A percentile compares a stretch with the other conserved stretches of the same genome.
These are phyloP conservation scores for Neurospora sublineolata DNA, from an alignment of 495 filamentous ascomycete genomes.

Conservation along the genomic window DNA sequence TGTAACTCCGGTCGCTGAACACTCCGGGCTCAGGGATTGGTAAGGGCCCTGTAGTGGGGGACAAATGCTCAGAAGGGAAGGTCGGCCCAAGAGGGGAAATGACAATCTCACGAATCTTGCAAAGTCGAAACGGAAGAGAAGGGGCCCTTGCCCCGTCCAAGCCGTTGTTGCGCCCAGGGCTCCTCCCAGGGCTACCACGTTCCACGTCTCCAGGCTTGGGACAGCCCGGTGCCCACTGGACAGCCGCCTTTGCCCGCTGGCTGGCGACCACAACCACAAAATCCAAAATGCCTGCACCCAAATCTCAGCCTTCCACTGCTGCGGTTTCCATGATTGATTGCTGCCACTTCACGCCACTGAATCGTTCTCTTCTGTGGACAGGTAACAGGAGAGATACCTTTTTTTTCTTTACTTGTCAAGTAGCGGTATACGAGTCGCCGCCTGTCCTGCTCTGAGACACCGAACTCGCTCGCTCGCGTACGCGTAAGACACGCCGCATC, in stretches of 20 bases:
- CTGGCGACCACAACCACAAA: background rate
- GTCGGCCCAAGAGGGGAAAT: background rate
- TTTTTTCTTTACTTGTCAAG: background rate
- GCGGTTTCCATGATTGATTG: background rate
- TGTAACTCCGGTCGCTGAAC: background rate
- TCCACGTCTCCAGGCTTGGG: background rate
- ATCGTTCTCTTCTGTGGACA: background rate
- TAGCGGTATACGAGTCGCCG: background rate
- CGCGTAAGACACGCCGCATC: background rate
- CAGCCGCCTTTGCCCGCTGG: background rate
- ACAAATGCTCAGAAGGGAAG: background rate
- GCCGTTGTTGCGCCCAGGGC: background rate
- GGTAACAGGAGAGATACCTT: background rate
- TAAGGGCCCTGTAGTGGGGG: background rate
- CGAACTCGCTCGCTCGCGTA: background rate
- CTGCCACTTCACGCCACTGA: background rate
- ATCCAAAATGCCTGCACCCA: background rate
- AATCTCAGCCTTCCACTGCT: background rate
- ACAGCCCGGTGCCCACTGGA: background rate
- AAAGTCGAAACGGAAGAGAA: background rate
- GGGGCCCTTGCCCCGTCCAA: background rate
- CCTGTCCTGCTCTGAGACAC: background rate
- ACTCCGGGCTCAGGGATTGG: background rate
- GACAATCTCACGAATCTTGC: background rate
- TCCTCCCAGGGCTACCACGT: background rate